Percentiles rank a stretch among this genome's conserved stretches.
phyloP scores from a whole-genome alignment of 1,284 basidiomycete species.

The Ceratobasidium sp. region DNA sequence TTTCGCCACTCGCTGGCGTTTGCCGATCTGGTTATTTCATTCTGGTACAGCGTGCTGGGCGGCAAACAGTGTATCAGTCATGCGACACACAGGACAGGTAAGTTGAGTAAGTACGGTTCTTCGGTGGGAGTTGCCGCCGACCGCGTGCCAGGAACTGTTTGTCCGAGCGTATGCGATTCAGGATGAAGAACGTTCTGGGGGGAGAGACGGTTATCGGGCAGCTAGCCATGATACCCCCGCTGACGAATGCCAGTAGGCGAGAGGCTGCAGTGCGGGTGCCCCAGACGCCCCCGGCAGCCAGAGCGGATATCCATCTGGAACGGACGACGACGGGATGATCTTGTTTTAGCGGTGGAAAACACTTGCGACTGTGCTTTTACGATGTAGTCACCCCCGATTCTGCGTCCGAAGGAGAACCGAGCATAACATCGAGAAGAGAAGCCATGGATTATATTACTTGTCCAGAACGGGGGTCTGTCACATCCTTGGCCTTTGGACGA shows the following conservation, averaged over 20 bases:
- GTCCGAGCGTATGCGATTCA: not conserved
- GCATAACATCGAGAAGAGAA: conserved; percentile 28
- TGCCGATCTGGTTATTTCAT: conserved; percentile 30
- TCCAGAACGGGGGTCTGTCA: conserved; percentile 11
- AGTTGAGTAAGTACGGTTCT: not conserved
- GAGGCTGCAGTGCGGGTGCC: conserved; percentile 5
- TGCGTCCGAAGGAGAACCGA: conserved; percentile 1
- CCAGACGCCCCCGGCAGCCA: not conserved
- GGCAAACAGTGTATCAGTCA: not conserved
- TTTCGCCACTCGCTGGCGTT: not conserved
- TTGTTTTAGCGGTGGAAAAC: conserved; percentile 1
- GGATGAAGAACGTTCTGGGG: not conserved
- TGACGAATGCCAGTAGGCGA: conserved; percentile 29
- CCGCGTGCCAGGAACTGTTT: conserved; percentile 33
- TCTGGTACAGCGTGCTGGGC: not conserved
- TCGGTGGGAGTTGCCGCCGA: conserved; percentile 37
- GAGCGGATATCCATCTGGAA: conserved; percentile 4
- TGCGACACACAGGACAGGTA: conserved; percentile 24
- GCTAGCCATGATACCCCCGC: conserved; percentile 6
- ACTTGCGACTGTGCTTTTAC: conserved; percentile 1
- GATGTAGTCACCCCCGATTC: conserved; percentile 35
- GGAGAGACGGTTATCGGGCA: not conserved
- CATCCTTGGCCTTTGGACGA: not conserved
- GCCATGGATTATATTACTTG: conserved; percentile 8
- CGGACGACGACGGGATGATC: conserved; percentile 10